Evolutionary conservation across 2,329 filamentous ascomycete genomes (phyloP), one percentile per base, ranked within the genome.

Genomic region (Colletotrichum tropicale): DNA sequence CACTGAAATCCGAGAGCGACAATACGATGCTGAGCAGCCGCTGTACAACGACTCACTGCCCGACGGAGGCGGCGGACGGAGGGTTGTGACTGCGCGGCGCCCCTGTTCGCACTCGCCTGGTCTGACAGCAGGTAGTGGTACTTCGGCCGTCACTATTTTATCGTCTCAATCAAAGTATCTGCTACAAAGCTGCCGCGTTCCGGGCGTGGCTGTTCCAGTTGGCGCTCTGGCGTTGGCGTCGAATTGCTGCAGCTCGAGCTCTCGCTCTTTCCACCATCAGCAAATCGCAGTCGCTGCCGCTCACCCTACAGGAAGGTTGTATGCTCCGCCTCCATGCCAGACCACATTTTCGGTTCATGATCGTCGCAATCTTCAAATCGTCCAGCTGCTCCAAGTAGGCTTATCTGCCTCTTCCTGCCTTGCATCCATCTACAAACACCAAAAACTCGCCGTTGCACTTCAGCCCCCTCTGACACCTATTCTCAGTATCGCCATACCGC

Each of bases 171-270:
- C n/a, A 15, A 55, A 55, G 43, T 64, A 65, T 7, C 36, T 2
- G 6, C 9, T 52, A 48, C 38, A 61, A 15, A 1, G 12, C 12
- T 24, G 36, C 62, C 28, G 21, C 12, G 16, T 26, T 32, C 55
- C 61, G 43, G 56, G 55, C 32, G 73, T 75, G 73, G 73, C 73
- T 75, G 73, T 75, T 73, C 64, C 62, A 62, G 62, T 67, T 70
- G 60, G 60, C 71, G 71, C 70, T 67, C 52, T 69, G 36, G 52
- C 58, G 60, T 65, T 34, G 64, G 65, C 32, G 34, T 32, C 38
- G 72, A 60, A 21, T 69, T 68, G 55, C 32, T 30, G 71, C 24
- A 60, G 43, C 36, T 67, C 21, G 24, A 75, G 28, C 67, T 48
- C 70, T 60, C 15, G 34, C 55, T 60, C 64, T 68, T 36, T 58